phyloP scores from a whole-genome alignment of 768 basidiomycete genomes.

The Lactarius sp. region DNA sequence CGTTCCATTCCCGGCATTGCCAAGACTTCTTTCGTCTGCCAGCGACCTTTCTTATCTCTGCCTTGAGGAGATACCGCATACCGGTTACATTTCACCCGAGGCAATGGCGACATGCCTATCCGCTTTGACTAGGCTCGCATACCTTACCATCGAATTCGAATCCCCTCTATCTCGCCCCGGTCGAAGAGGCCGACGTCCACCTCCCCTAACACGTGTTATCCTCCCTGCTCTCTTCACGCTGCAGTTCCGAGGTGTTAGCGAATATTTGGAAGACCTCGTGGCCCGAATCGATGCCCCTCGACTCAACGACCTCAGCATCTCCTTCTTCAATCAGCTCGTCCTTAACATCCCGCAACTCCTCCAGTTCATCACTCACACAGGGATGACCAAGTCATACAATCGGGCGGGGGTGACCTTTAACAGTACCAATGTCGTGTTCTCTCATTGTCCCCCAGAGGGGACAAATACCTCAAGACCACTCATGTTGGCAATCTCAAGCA shows the following conservation, averaged over 20 bases:
- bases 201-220: not conserved
- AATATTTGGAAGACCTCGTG: slow-evolving; percentile 6
- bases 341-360: not conserved
- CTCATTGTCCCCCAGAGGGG: not conserved
- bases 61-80: too few relatives aligned
- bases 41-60: too few relatives aligned
- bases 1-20: too few relatives aligned
- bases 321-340: not conserved
- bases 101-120: too few relatives aligned
- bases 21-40: too few relatives aligned
- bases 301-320: not conserved
- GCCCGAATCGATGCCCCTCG: slow-evolving; percentile 2
- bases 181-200: not conserved
- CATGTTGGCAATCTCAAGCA: not conserved
- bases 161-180: not conserved
- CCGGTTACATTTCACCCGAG: too few relatives aligned
- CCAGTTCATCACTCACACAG: not conserved
- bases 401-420: not conserved
- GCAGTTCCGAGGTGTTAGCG: not conserved
- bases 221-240: not conserved
- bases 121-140: too few relatives aligned
- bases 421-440: not conserved
- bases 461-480: too few relatives aligned
- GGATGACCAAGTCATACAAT: not conserved
- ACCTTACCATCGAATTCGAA: not conserved